Percentiles rank a stretch among this genome's conserved stretches.
Evolutionary conservation across 2,329 filamentous ascomycete genomes (phyloP).

Genomic region (Hypoxylon sp.): DNA sequence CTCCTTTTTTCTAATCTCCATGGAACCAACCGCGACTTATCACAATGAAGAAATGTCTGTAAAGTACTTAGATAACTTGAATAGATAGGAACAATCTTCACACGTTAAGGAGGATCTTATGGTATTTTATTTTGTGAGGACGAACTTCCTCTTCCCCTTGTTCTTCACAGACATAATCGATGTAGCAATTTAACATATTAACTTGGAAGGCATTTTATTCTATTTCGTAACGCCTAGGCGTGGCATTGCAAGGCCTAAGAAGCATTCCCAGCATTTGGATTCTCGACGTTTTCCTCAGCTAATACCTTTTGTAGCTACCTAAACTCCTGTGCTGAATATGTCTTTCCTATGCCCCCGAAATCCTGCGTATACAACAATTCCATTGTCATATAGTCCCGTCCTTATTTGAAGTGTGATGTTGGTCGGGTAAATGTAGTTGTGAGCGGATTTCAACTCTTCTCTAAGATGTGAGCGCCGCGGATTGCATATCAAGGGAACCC

Average conservation of each 20-base stretch:
- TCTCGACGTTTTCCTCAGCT: neutral
- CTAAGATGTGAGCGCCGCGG: neutral
- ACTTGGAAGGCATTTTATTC: conserved; percentile 6
- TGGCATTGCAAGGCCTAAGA: neutral
- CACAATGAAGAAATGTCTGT: neutral
- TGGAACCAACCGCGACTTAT: neutral
- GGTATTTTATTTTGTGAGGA: neutral
- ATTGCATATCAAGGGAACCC: neutral
- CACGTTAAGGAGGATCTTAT: neutral
- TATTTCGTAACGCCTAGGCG: conserved; percentile 9
- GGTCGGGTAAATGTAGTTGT: neutral
- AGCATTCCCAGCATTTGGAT: neutral
- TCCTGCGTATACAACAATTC: neutral
- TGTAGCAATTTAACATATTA: neutral
- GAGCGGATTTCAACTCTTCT: neutral
- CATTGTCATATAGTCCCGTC: neutral
- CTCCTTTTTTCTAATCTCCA: no score
- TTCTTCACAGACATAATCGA: neutral
- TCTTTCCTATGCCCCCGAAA: neutral
- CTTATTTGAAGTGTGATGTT: neutral
- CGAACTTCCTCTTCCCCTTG: neutral
- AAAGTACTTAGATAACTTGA: neutral
- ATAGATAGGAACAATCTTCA: neutral
- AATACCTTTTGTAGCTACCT: neutral
- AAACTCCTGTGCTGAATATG: conserved; percentile 8